Evolutionary conservation across 2,329 filamentous ascomycete genomes (phyloP).

Genomic region (Aspergillus quadrilineatus): DNA sequence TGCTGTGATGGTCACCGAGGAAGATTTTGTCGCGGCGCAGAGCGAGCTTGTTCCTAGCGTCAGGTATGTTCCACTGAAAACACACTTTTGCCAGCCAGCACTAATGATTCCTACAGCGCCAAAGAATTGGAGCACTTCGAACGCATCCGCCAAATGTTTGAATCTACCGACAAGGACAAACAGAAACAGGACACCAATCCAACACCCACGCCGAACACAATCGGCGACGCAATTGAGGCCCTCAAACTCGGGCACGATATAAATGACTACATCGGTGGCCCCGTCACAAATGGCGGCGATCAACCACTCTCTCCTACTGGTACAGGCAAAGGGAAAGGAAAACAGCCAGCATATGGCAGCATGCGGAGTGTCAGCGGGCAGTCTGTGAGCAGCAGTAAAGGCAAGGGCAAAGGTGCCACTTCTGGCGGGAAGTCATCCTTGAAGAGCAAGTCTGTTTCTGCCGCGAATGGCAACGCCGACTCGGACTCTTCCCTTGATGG

Average conservation of each 20-base stretch:
- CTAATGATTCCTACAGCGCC: constrained; percentile 55
- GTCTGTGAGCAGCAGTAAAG: constrained; percentile 28
- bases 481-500: constrained; percentile 35
- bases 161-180: constrained; percentile 56
- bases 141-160: constrained; percentile 76
- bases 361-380: constrained; percentile 33
- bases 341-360: constrained; percentile 25
- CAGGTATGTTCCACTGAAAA: constrained; percentile 39
- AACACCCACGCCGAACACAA: constrained; percentile 29
- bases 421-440: constrained; percentile 1
- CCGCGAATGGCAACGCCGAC: constrained; percentile 28
- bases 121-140: constrained; percentile 93
- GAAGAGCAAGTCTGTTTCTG: constrained; percentile 39
- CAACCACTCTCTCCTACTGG: constrained; percentile 13
- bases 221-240: constrained; percentile 39
- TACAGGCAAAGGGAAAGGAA: constrained; percentile 35
- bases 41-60: constrained; percentile 89
- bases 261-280: constrained; percentile 16
- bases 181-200: constrained; percentile 37
- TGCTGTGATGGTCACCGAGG: constrained; percentile 81
- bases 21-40: constrained; percentile 81
- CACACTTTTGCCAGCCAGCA: constrained; percentile 3
- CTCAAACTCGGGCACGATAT: constrained; percentile 29
- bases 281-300: constrained; percentile 31
- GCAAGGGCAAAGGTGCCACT: constrained; percentile 21